Base-by-base conservation (phyloP, 768 basidiomycete species). In the Phanerochaete sordida region DNA sequence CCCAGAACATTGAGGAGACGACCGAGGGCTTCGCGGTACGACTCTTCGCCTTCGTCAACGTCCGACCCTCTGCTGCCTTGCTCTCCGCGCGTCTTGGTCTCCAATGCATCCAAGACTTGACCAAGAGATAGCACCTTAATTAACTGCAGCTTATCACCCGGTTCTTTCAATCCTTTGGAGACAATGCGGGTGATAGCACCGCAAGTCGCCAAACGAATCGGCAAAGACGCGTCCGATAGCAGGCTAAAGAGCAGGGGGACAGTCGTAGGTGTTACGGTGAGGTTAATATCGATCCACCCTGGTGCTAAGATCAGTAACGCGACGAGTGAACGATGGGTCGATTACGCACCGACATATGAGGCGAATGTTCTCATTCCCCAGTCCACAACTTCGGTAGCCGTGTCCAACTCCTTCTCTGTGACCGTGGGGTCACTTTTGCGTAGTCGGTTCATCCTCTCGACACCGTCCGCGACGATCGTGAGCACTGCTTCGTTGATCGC, bases 211-310 rank as follows among this genome's bases (percentile, higher is more conserved):
- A 95, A 76, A 30, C 94, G 90, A 66, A 98, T 87, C 2, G 89
- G 81, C 28, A 93, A 73, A 12, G 88, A 87, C 0, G 83, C 75
- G 68, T 95, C 90, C 16, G 88, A 87, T 39, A 98, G 82, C 43
- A 97, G 80, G 37, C 80, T 84, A 71, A 95, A 94, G 46, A 97
- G 81, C 35, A 98, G 76, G 5, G 90, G 87, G 33, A 98, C 84
- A 1, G 95, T 93, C 15, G 82, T 84, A 13, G 91, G 92, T 1
- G 95, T 98, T 60, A 99, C 90, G 13, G 97, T 95, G 63, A 98
- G 78, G 68, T 93, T 94, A 65, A 99, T 95, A 69, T 99, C 97
- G 65, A 98, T 90, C 97, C 97, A 99, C 15, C 94, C 96, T 97
- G 51, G 11, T n/a, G 24, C 16, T 60, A 35, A 65, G 60, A 39